Evolutionary conservation across 441 rosid genomes (phyloP).

Genomic region (Melastoma candidum): DNA sequence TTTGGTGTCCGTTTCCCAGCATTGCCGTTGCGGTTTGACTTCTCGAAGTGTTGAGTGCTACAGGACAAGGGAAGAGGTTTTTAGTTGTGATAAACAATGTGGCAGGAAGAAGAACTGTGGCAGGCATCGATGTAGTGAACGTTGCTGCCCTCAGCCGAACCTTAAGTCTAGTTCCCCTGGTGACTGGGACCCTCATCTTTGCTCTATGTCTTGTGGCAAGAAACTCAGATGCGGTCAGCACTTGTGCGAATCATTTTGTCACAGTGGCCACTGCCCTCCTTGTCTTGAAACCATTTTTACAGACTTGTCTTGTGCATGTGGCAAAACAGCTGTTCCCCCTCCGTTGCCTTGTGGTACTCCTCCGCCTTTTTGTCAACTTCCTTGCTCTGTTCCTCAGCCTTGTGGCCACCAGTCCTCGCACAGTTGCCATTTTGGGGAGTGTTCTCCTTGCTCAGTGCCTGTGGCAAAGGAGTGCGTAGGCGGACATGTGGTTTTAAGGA

Average conservation of each 20-base stretch:
- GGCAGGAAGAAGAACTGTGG: constrained; percentile 89
- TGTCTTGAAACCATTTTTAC: constrained; percentile 90
- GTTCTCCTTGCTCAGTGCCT: constrained; percentile 94
- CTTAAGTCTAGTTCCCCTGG: constrained; percentile 29
- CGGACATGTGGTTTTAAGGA: constrained; percentile 92
- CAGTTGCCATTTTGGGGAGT: constrained; percentile 95
- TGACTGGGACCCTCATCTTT: constrained; percentile 82
- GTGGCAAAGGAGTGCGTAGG: constrained; percentile 92
- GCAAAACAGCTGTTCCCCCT: constrained; percentile 89
- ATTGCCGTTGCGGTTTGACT: constrained; percentile 80
- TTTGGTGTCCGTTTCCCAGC: constrained; percentile 52
- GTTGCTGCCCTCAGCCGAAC: constrained; percentile 82
- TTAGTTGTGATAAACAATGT: constrained; percentile 75
- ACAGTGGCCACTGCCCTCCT: constrained; percentile 96
- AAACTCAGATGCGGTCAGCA: constrained; percentile 94
- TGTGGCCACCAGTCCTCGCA: constrained; percentile 94
- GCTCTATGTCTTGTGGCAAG: constrained; percentile 89
- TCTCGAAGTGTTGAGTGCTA: constrained; percentile 69
- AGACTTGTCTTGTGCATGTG: constrained; percentile 94
- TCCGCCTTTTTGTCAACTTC: constrained; percentile 80
- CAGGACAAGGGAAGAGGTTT: constrained; percentile 45
- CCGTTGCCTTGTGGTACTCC: constrained; percentile 97
- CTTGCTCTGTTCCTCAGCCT: constrained; percentile 70
- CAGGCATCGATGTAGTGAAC: constrained; percentile 91
- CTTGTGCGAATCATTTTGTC: constrained; percentile 83